These are phyloP conservation scores for Hypoxylon trugodes DNA, from an alignment of 495 filamentous ascomycete species.

Conservation along the genomic window DNA sequence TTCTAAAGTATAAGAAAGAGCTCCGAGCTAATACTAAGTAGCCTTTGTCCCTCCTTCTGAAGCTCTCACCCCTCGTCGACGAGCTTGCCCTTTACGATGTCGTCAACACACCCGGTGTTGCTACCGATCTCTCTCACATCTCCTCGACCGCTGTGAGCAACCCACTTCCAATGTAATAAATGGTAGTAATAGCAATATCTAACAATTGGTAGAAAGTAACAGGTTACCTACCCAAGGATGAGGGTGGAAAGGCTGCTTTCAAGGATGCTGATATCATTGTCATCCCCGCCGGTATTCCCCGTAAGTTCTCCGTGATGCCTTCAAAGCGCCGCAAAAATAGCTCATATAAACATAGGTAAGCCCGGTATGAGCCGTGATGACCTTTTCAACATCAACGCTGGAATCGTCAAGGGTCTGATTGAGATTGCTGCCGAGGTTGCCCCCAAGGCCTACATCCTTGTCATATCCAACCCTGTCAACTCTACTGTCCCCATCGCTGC, in stretches of 20 bases:
- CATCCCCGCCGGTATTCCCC: constrained; percentile 97
- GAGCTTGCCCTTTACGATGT: constrained; percentile 98
- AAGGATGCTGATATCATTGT: constrained; percentile 93
- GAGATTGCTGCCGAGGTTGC: constrained; percentile 84
- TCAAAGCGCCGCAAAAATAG: constrained; percentile 10
- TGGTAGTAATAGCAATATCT: constrained; percentile 26
- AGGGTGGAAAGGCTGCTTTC: constrained; percentile 86
- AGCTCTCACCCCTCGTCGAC: constrained; percentile 82
- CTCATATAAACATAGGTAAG: constrained; percentile 71
- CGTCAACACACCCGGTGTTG: constrained; percentile 96
- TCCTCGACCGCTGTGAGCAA: constrained; percentile 84
- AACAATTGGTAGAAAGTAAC: constrained; percentile 75
- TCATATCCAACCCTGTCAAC: constrained; percentile 99
- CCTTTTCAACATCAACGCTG: constrained; percentile 98
- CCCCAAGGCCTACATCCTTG: constrained; percentile 90
- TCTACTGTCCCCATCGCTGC: constrained; percentile 97
- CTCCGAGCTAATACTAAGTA: constrained; percentile 54
- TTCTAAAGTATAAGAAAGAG: constrained; percentile 13
- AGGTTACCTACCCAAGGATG: constrained; percentile 88
- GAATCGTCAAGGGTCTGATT: constrained; percentile 88
- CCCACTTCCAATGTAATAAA: neutral
- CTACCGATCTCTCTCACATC: constrained; percentile 96
- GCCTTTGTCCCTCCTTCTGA: constrained; percentile 95
- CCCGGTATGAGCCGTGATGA: constrained; percentile 99
- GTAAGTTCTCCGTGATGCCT: constrained; percentile 60